A percentile compares a stretch with the other conserved stretches of the same genome.
phyloP scores from a whole-genome alignment of 129 eudicot species.

The Chrysanthemum makinoi region DNA sequence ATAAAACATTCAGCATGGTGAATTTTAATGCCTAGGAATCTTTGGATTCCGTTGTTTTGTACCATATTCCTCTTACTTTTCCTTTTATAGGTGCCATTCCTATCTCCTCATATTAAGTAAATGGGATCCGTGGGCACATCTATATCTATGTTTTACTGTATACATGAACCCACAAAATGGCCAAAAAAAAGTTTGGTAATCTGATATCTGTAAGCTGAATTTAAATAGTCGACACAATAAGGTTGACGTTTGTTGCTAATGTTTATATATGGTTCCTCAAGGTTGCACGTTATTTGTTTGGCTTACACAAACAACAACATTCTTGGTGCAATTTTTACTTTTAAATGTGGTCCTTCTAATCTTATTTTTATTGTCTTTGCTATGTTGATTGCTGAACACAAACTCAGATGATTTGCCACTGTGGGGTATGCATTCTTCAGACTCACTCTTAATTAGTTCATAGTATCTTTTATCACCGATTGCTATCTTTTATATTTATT shows the following conservation, averaged over 20 bases:
- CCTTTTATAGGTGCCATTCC: not conserved
- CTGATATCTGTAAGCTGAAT: not conserved
- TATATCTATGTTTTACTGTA: not conserved
- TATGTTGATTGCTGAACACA: slow-evolving; percentile 24
- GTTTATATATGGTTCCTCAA: too few species aligned
- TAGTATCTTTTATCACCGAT: not conserved
- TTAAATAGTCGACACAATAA: too few species aligned
- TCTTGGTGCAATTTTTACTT: not conserved
- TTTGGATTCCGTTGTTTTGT: not conserved
- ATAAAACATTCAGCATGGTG: not conserved
- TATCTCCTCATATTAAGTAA: not conserved
- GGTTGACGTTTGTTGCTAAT: too few species aligned
- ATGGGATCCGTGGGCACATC: not conserved
- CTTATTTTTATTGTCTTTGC: slow-evolving; percentile 30
- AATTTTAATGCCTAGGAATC: not conserved
- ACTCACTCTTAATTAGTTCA: not conserved
- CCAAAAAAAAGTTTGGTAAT: not conserved
- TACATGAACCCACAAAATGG: not conserved
- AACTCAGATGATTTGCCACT: slow-evolving; percentile 78
- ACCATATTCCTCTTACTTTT: not conserved
- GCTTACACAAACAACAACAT: not conserved
- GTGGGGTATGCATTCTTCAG: slow-evolving; percentile 66
- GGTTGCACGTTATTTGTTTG: too few species aligned
- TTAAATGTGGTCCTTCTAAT: slow-evolving; percentile 16
- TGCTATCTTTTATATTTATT: slow-evolving; percentile 8